A percentile compares a stretch with the other conserved stretches of the same genome.
These are phyloP conservation scores for Cinchona pubescens DNA, from an alignment of 257 asterid genomes.

Conservation along the genomic window DNA sequence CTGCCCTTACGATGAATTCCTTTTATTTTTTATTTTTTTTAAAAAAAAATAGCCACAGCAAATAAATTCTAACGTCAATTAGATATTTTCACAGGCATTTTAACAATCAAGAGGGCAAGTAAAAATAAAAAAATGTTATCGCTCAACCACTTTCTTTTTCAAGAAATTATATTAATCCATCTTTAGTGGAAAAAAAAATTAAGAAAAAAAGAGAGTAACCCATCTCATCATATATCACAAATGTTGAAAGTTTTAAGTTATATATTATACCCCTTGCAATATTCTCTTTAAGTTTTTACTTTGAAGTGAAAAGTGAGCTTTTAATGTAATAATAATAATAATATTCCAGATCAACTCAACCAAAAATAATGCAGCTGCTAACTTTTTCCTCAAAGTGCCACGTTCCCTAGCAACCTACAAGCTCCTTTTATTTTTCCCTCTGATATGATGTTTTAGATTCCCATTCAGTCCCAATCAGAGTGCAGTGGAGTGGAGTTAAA, in stretches of 20 bases:
- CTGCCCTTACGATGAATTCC: background rate
- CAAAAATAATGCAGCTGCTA: background rate
- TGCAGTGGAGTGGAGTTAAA: too few species aligned
- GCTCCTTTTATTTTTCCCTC: background rate
- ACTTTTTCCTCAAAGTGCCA: conserved; percentile 10
- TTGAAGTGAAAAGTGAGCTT: background rate
- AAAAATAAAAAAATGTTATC: background rate
- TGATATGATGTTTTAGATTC: conserved; percentile 17
- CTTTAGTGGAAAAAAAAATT: background rate
- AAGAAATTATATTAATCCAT: background rate
- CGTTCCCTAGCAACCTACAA: background rate
- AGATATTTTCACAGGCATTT: background rate
- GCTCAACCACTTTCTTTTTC: background rate
- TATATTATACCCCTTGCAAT: background rate
- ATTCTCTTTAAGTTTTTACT: conserved; percentile 11
- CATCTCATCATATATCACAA: conserved; percentile 7
- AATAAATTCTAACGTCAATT: background rate
- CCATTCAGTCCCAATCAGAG: conserved; percentile 1
- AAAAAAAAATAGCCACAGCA: background rate
- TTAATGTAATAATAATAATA: background rate
- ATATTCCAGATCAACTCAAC: conserved; percentile 7
- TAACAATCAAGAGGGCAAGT: conserved; percentile 2
- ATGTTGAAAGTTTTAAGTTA: too few species aligned
- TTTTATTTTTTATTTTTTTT: too few species aligned
- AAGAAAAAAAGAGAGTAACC: background rate